phyloP scores from a whole-genome alignment of 306 rosid species.

The Trifolium pratense region DNA sequence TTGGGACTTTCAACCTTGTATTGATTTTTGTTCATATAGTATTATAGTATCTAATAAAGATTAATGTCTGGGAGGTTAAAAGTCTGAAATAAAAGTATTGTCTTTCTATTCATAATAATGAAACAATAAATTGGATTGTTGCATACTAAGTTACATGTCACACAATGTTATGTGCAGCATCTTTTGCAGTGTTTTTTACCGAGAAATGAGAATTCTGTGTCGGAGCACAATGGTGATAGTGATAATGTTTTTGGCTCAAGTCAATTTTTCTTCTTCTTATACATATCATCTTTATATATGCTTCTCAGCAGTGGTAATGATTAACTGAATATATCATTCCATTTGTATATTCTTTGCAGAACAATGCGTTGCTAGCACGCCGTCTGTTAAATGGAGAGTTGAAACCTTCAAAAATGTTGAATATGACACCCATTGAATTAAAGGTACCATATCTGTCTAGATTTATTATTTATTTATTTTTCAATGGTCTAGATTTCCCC shows the following conservation, averaged over 20 bases:
- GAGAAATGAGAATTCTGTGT: not conserved
- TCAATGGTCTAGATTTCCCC: conserved; percentile 36
- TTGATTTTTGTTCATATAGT: conserved; percentile 10
- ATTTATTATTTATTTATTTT: conserved; percentile 27
- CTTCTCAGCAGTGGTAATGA: conserved; percentile 13
- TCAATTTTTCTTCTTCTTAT: not conserved
- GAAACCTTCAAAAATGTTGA: conserved; percentile 80
- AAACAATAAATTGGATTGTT: conserved; percentile 24
- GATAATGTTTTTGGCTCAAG: not conserved
- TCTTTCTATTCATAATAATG: conserved; percentile 23
- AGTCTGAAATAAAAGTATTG: conserved; percentile 1
- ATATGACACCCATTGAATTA: conserved; percentile 88
- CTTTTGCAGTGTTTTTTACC: not conserved
- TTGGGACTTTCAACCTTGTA: not conserved
- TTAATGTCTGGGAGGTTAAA: conserved; percentile 26
- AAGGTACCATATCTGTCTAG: conserved; percentile 61
- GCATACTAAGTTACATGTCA: not conserved
- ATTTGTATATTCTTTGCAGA: conserved; percentile 53
- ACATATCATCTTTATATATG: too few relatives aligned
- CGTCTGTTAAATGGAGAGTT: conserved; percentile 80
- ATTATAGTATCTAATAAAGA: conserved; percentile 14
- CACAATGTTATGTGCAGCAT: not conserved
- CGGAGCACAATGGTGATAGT: not conserved
- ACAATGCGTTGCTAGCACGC: conserved; percentile 61
- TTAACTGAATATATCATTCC: conserved; percentile 13